Evolutionary conservation across 495 filamentous ascomycete genomes (phyloP).

Genomic region (Ramalina intermedia): DNA sequence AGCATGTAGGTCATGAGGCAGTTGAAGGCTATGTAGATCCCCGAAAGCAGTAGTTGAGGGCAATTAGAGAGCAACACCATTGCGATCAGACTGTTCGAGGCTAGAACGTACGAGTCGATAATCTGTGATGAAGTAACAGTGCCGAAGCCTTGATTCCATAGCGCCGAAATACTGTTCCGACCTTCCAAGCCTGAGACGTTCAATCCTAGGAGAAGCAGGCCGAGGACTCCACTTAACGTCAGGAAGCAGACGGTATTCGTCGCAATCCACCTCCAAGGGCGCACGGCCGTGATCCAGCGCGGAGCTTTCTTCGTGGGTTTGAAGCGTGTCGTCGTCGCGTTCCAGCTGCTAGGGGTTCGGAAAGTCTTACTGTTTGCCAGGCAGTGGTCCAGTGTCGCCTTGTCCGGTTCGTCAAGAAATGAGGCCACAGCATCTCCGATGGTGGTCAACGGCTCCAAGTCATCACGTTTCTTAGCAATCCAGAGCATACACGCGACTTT

Average conservation of each 20-base stretch:
- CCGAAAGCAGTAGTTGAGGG: constrained; percentile 29
- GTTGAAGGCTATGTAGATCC: constrained; percentile 29
- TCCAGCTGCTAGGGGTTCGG: neutral
- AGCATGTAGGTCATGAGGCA: constrained; percentile 29
- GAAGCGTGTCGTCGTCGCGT: no score
- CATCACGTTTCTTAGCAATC: constrained; percentile 10
- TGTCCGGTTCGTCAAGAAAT: constrained; percentile 30
- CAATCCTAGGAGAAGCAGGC: no score
- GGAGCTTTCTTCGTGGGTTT: no score
- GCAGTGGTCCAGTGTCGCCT: constrained; percentile 21
- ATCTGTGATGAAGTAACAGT: no score
- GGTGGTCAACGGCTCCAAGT: constrained; percentile 26
- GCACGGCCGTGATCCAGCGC: no score
- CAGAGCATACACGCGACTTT: constrained; percentile 26
- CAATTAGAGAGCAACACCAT: constrained; percentile 25
- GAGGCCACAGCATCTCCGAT: constrained; percentile 36
- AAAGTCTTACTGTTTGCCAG: constrained; percentile 12
- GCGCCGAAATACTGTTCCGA: no score
- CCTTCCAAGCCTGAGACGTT: no score
- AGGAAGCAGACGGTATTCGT: no score
- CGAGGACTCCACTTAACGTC: no score
- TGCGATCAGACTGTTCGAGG: constrained; percentile 12
- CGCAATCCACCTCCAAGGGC: no score
- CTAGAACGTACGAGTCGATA: neutral
- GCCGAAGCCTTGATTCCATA: no score